Percentiles rank a stretch among this genome's conserved stretches.
Conservation (phyloP, 1,139 yeast genomes). For the Candida glucosophila region DNA sequence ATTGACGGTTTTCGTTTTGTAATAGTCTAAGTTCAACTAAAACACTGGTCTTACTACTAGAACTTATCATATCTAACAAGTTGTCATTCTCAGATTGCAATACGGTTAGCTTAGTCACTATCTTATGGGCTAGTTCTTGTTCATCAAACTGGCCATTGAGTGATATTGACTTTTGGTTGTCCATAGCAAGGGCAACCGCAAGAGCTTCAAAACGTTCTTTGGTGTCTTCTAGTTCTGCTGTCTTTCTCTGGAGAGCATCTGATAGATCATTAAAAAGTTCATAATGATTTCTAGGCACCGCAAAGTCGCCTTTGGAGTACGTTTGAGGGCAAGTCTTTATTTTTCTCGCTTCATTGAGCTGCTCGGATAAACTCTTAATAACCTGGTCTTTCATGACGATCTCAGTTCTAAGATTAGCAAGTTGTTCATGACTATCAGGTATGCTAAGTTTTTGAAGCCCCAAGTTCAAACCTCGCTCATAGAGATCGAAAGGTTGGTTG, state of each 20-base stretch:
- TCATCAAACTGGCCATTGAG: constrained; percentile 57
- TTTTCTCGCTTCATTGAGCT: constrained; percentile 13
- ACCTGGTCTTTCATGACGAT: constrained; percentile 27
- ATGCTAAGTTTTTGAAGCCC: constrained; percentile 2
- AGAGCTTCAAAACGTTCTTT: constrained; percentile 56
- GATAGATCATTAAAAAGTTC: constrained; percentile 43
- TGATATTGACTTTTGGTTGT: constrained; percentile 17
- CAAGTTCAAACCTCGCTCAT: constrained; percentile 4
- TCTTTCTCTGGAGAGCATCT: constrained; percentile 41
- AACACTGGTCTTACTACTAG: constrained; percentile 63
- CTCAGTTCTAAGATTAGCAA: constrained; percentile 22
- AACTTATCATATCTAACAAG: constrained; percentile 61
- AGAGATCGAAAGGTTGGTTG: constrained; percentile 5
- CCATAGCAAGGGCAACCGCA: constrained; percentile 25
- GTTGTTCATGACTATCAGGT: constrained; percentile 11
- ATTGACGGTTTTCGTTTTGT: constrained; percentile 24
- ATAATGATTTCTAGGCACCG: constrained; percentile 36
- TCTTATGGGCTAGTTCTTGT: constrained; percentile 70
- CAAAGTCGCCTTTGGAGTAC: constrained; percentile 6
- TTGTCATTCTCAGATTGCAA: constrained; percentile 65
- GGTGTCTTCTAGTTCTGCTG: constrained; percentile 50
- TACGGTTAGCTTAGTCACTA: constrained; percentile 52
- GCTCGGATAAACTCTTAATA: constrained; percentile 26
- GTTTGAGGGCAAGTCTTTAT: constrained; percentile 6
- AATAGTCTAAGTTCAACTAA: constrained; percentile 61